Percentiles rank a stretch among this genome's conserved stretches.
These are phyloP conservation scores for Vaccinium myrtillus DNA, from an alignment of 148 eudicot species.

Conservation along the genomic window DNA sequence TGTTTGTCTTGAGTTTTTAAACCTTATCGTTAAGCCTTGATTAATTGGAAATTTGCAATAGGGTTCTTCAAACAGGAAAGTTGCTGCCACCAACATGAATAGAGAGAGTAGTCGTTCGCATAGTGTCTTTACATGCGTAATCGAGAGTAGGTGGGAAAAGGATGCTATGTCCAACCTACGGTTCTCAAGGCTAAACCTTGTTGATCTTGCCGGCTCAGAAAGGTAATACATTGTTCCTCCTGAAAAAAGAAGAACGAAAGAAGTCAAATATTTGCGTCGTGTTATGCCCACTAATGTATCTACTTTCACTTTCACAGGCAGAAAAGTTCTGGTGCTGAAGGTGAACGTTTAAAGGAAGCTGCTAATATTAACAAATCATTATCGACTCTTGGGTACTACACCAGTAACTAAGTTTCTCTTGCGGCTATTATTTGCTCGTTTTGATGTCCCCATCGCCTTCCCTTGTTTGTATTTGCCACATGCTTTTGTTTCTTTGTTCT, in stretches of 20 bases:
- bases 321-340: slow-evolving; percentile 98
- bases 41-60: slow-evolving; percentile 27
- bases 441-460: not conserved
- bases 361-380: slow-evolving; percentile 91
- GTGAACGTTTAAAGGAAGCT: slow-evolving; percentile 98
- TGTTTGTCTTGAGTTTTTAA: not conserved
- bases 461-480: not conserved
- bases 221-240: slow-evolving; percentile 41
- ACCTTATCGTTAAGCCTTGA: slow-evolving; percentile 15
- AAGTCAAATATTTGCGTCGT: not conserved
- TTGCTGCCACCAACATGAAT: slow-evolving; percentile 97
- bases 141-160: slow-evolving; percentile 95
- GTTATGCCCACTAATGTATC: not conserved
- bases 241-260: not conserved
- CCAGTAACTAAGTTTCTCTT: not conserved
- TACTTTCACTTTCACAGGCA: slow-evolving; percentile 51
- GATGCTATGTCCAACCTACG: slow-evolving; percentile 77
- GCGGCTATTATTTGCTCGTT: slow-evolving; percentile 4
- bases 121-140: slow-evolving; percentile 88
- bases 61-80: slow-evolving; percentile 95
- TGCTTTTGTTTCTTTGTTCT: not conserved
- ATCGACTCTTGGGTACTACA: slow-evolving; percentile 81
- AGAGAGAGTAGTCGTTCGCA: slow-evolving; percentile 99
- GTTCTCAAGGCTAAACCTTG: slow-evolving; percentile 93
- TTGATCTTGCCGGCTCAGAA: slow-evolving; percentile 98